Conservation (phyloP, 78 protist species). For the Ministeria vibrans region DNA sequence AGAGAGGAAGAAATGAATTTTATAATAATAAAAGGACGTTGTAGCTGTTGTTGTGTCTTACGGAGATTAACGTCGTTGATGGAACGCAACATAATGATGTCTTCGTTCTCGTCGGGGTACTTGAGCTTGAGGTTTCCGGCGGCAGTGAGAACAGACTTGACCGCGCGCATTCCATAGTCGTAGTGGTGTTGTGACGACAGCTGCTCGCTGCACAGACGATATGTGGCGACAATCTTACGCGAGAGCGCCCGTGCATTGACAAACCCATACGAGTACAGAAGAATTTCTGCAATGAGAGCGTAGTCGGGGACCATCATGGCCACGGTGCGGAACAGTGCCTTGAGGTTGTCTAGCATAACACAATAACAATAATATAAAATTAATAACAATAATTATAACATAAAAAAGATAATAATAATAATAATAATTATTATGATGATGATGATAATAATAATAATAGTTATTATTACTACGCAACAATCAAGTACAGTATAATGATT, state of each 20-base stretch:
- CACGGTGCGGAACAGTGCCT: constrained; percentile 74
- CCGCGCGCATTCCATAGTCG: constrained; percentile 87
- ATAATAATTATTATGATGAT: no score
- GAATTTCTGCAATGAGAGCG: constrained; percentile 76
- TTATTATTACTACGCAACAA: no score
- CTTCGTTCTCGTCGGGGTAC: constrained; percentile 45
- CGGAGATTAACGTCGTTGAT: constrained; percentile 59
- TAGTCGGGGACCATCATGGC: constrained; percentile 71
- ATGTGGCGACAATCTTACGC: constrained; percentile 72
- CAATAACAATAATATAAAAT: no score
- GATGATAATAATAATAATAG: no score
- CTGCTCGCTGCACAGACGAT: constrained; percentile 75
- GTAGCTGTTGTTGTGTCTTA: no score
- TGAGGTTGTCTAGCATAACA: constrained; percentile 61
- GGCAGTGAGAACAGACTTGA: constrained; percentile 66
- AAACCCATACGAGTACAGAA: constrained; percentile 75
- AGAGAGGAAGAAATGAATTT: no score
- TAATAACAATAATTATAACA: no score
- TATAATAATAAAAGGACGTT: no score
- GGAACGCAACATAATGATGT: constrained; percentile 48
- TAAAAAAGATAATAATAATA: no score
- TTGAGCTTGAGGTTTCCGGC: constrained; percentile 52
- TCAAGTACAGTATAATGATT: no score
- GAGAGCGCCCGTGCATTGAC: constrained; percentile 41
- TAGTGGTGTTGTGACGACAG: constrained; percentile 85